Evolutionary conservation across 192 early-diverging fungal genomes (phyloP).

Genomic region (Coemansia sp.): DNA sequence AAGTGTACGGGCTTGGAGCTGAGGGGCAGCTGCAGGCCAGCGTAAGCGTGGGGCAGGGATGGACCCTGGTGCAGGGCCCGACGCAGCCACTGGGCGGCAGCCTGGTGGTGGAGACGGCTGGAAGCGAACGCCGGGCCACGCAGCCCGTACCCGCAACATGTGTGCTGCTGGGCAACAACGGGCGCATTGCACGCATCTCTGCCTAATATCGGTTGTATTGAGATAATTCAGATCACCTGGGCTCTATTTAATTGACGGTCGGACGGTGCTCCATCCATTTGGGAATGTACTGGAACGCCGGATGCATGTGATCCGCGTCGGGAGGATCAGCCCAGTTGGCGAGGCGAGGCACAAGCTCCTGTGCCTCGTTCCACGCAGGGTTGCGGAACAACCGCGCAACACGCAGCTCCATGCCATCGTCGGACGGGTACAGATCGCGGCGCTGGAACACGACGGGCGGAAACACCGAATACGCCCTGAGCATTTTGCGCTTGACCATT

Average conservation of each 20-base stretch:
- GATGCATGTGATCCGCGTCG: conserved; percentile 27
- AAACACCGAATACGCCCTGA: conserved; percentile 34
- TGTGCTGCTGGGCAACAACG: conserved; percentile 26
- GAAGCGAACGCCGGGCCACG: conserved; percentile 21
- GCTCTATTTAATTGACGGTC: conserved; percentile 10
- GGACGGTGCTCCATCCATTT: conserved; percentile 45
- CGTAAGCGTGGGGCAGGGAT: conserved; percentile 30
- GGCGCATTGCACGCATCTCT: conserved; percentile 19
- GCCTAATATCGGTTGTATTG: neutral
- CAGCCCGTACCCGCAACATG: conserved; percentile 21
- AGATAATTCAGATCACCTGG: neutral
- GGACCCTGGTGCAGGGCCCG: conserved; percentile 42
- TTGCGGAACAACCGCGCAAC: conserved; percentile 24
- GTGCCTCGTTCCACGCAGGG: conserved; percentile 40
- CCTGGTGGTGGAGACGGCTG: conserved; percentile 27
- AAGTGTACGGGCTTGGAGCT: conserved; percentile 31
- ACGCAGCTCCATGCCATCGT: conserved; percentile 47
- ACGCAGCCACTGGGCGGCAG: conserved; percentile 51
- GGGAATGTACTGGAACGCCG: conserved; percentile 39
- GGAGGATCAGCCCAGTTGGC: conserved; percentile 37
- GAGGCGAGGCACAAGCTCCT: conserved; percentile 23
- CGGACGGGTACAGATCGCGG: conserved; percentile 50
- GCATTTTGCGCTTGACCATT: conserved; percentile 34
- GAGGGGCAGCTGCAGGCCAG: conserved; percentile 29
- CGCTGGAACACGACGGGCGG: conserved; percentile 53